Evolutionary conservation across 371 early-diverging fungal species (phyloP), one percentile per base, ranked within the genome.

Genomic region (Mucor lusitanicus): DNA sequence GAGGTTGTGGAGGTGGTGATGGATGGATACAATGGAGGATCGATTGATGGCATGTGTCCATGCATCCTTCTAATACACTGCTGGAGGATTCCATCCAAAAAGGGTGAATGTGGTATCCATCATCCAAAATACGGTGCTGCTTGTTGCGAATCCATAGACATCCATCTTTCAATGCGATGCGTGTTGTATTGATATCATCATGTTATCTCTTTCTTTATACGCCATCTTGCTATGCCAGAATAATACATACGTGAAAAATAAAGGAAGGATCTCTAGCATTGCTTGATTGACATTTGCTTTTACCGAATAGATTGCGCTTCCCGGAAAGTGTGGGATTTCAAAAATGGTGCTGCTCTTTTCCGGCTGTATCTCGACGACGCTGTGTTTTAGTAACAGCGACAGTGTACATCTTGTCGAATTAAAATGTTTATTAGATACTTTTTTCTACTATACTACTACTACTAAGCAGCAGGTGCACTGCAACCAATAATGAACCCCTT

Each of bases 401-500:
- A 5, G 6, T 3, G 30, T 6, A 30, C 30, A 30, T 30, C 30
- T 30, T 30, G n/a, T n/a, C n/a, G n/a, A n/a, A n/a, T 23, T 50
- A 23, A 23, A 7, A 8, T 2, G 2, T 44, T n/a, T 15, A 44
- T n/a, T 15, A 15, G 17, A 30, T 54, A 25, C 28, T 13, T 54
- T 54, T 54, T 3, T 28, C 30, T 3, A 13, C 0, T 48, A 21
- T 6, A 9, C 3, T 9, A 12, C 72, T 82, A 85, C n/a, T n/a
- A n/a, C n/a, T n/a, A n/a, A 21, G 86, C 86, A 32, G 86, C 86
- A 46, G 86, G 84, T 9, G 86, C 85, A 65, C 81, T 77, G 53
- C 78, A 77, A 15, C 84, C 85, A 39, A 59, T 62, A 53, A 81
- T 75, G 40, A 77, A 74, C 15, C 84, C 83, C 25, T 72, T 73